Evolutionary conservation across 495 filamentous ascomycete genomes (phyloP).

Genomic region (Darksidea phi): DNA sequence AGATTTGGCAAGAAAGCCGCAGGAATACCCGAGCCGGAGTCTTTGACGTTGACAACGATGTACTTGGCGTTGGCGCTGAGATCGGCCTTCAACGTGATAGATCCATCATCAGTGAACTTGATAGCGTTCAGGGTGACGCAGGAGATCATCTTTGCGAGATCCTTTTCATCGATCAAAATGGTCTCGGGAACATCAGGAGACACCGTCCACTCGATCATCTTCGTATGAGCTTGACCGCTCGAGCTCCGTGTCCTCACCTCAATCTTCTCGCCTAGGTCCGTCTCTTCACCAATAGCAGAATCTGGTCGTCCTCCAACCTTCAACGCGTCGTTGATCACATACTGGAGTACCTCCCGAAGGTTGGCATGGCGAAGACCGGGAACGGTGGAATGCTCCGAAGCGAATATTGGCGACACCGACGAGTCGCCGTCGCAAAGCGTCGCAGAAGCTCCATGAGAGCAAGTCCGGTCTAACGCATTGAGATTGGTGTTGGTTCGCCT

Average conservation of each 20-base stretch:
- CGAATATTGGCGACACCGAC: conserved; percentile 35
- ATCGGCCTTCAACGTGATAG: conserved; percentile 59
- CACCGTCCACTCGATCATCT: conserved; percentile 67
- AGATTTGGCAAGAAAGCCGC: conserved; percentile 66
- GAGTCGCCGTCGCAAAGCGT: conserved; percentile 20
- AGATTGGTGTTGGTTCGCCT: background rate
- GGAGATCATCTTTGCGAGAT: conserved; percentile 71
- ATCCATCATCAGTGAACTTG: conserved; percentile 73
- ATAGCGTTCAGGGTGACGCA: conserved; percentile 76
- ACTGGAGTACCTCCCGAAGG: conserved; percentile 64
- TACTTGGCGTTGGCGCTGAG: conserved; percentile 53
- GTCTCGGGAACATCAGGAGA: conserved; percentile 63
- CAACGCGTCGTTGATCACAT: conserved; percentile 68
- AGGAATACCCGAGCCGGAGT: conserved; percentile 74
- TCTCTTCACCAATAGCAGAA: conserved; percentile 59
- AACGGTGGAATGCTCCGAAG: conserved; percentile 50
- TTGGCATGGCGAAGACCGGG: conserved; percentile 58
- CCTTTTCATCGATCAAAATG: conserved; percentile 67
- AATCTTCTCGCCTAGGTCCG: conserved; percentile 64
- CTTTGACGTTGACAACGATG: conserved; percentile 61
- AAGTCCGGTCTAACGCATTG: conserved; percentile 5
- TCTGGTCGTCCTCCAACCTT: conserved; percentile 73
- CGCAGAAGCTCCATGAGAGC: conserved; percentile 14
- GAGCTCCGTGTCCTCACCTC: conserved; percentile 60
- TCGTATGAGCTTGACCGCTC: conserved; percentile 57